These are phyloP conservation scores for Diaporthe destruens DNA, from an alignment of 2,329 filamentous ascomycete species.

Conservation along the genomic window DNA sequence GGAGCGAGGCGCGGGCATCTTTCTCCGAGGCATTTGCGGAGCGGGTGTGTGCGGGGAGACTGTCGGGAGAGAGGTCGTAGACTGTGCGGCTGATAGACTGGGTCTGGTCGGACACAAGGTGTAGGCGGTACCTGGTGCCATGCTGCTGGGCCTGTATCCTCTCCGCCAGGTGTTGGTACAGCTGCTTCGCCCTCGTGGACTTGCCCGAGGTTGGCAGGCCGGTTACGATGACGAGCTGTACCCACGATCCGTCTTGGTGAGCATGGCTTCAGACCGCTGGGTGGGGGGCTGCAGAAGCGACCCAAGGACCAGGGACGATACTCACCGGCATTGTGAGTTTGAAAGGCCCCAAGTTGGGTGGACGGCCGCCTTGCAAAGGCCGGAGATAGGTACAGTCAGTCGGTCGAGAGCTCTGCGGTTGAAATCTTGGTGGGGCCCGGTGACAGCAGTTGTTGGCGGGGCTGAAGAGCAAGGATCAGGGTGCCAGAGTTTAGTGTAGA, in stretches of 20 bases:
- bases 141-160: constrained; percentile 60
- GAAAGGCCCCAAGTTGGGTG: constrained; percentile 2
- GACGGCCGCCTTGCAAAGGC: not conserved
- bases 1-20: constrained; percentile 81
- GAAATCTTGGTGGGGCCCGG: constrained; percentile 27
- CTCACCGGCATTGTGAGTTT: constrained; percentile 43
- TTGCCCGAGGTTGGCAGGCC: constrained; percentile 78
- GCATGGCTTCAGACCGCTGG: constrained; percentile 1
- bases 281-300: too few relatives aligned
- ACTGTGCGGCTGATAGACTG: constrained; percentile 77
- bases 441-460: constrained; percentile 22
- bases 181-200: constrained; percentile 74
- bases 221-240: constrained; percentile 74
- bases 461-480: not conserved
- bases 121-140: constrained; percentile 70
- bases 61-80: constrained; percentile 72
- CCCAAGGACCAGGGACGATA: not conserved
- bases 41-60: constrained; percentile 69
- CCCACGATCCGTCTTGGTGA: constrained; percentile 2
- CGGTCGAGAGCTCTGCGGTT: constrained; percentile 17
- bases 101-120: constrained; percentile 80
- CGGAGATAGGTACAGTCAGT: constrained; percentile 7
- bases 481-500: not conserved
- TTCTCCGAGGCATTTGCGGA: constrained; percentile 84
- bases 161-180: constrained; percentile 72